These are phyloP conservation scores for Austroboletus niveus DNA, from an alignment of 1,284 basidiomycete species.

Conservation along the genomic window DNA sequence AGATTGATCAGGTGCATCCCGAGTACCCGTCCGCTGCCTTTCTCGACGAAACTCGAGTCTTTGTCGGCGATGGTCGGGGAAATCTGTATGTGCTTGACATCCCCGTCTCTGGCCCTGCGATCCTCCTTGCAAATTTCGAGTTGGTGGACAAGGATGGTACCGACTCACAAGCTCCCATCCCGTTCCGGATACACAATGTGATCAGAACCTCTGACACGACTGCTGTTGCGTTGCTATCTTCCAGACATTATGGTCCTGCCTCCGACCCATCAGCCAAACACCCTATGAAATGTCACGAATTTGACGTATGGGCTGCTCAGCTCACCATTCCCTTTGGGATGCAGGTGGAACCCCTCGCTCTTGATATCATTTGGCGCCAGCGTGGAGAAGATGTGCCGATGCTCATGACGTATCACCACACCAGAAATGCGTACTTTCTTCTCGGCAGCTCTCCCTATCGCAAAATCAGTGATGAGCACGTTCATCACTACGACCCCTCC, in stretches of 20 bases:
- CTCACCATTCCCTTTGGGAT: conserved; percentile 45
- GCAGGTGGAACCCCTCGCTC: conserved; percentile 31
- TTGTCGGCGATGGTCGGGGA: conserved; percentile 75
- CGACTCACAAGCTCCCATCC: conserved; percentile 31
- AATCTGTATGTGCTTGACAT: conserved; percentile 57
- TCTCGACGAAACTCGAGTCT: conserved; percentile 48
- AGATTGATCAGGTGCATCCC: conserved; percentile 38
- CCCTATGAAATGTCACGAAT: conserved; percentile 36
- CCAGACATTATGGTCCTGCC: conserved; percentile 42
- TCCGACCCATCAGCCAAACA: conserved; percentile 15
- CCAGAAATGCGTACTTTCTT: conserved; percentile 49
- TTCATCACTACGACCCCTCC: conserved; percentile 50
- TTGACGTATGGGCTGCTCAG: conserved; percentile 62
- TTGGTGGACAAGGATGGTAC: conserved; percentile 35
- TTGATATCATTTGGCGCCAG: conserved; percentile 66
- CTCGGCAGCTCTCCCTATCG: conserved; percentile 58
- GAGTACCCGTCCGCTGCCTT: conserved; percentile 81
- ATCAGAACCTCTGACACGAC: conserved; percentile 37
- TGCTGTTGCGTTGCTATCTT: conserved; percentile 53
- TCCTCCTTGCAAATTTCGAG: conserved; percentile 55
- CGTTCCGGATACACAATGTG: conserved; percentile 60
- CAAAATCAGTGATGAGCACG: conserved; percentile 32
- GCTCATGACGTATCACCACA: conserved; percentile 49
- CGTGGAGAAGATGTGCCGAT: conserved; percentile 72
- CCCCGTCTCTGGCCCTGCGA: conserved; percentile 36